A percentile compares a stretch with the other conserved stretches of the same genome.
Evolutionary conservation across 83 land plant species (phyloP).

Genomic region (Picea mariana): DNA sequence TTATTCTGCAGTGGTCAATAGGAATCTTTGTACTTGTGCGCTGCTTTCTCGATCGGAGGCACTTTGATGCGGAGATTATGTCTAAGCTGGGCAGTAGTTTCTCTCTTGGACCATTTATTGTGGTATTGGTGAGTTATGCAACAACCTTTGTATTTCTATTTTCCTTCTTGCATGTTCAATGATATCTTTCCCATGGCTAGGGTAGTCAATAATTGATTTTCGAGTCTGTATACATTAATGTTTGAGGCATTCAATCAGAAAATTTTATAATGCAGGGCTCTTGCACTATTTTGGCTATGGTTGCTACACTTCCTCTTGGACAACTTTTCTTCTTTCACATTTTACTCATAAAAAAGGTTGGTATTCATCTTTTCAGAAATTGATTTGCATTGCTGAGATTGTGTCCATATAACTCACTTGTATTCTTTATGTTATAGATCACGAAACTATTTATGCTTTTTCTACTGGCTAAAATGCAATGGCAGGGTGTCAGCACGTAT

Average conservation of each 20-base stretch:
- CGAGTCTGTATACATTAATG: neutral
- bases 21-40: slow-evolving; percentile 83
- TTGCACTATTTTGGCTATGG: slow-evolving; percentile 80
- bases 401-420: neutral
- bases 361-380: slow-evolving; percentile 8
- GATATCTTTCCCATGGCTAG: neutral
- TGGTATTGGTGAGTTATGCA: slow-evolving; percentile 77
- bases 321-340: slow-evolving; percentile 90
- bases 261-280: slow-evolving; percentile 42
- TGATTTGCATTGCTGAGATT: neutral
- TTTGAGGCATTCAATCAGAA: neutral
- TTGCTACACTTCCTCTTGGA: slow-evolving; percentile 85
- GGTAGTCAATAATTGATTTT: neutral
- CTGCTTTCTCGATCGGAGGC: slow-evolving; percentile 71
- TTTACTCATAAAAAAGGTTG: slow-evolving; percentile 82
- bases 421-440: slow-evolving; percentile 5
- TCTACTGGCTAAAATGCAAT: neutral
- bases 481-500: slow-evolving; percentile 88
- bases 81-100: slow-evolving; percentile 94
- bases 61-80: slow-evolving; percentile 62
- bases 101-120: slow-evolving; percentile 79
- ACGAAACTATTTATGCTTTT: neutral
- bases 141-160: neutral
- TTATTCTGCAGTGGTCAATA: slow-evolving; percentile 81
- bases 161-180: neutral